Evolutionary conservation across 106 monocot species (phyloP), one percentile per base, ranked within the genome.

Genomic region (Phalaenopsis aphrodite): DNA sequence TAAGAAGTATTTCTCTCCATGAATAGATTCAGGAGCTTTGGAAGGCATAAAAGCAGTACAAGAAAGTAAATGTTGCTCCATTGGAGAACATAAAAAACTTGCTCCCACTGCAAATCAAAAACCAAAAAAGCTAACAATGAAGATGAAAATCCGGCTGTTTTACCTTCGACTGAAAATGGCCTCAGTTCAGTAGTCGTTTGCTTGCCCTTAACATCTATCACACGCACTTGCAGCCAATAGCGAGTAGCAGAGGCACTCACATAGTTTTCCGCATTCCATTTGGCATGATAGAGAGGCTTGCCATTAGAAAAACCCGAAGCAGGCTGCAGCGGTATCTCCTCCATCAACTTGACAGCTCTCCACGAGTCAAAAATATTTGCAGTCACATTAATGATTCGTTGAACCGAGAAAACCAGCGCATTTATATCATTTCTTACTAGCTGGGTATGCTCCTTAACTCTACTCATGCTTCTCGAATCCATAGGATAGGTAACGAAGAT

Each of bases 231-330:
- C 61, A 96, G 11, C 88, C 86, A 93, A 58, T 91, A 93, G 48
- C 85, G 89, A 16, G 79, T 61, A 15, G 93, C 69, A 81, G 83
- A 84, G 43, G 72, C n/a, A 64, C 84, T 85, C 82, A 48, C 85
- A 84, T 93, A 93, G 43, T 30, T 96, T 81, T 85, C 89, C 55
- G 88, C 85, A 84, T 93, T 91, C 93, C 91, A 96, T 85, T 93
- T 91, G 42, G 91, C 89, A 78, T 84, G 85, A 75, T 91, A 96
- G 21, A 93, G 76, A 39, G 87, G 80, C 24, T 78, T 77, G 30
- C 68, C 45, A 47, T 19, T 74, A 48, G 69, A 57, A 80, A 81
- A 68, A 55, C 19, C 71, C 46, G 47, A 38, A 18, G 82, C 77
- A 64, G 69, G 75, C 56, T 78, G 79, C 47, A 95, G 83, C 15